Evolutionary conservation across 2,329 filamentous ascomycete species (phyloP), one percentile per base, ranked within the genome.

Genomic region (Colletotrichum magnum): DNA sequence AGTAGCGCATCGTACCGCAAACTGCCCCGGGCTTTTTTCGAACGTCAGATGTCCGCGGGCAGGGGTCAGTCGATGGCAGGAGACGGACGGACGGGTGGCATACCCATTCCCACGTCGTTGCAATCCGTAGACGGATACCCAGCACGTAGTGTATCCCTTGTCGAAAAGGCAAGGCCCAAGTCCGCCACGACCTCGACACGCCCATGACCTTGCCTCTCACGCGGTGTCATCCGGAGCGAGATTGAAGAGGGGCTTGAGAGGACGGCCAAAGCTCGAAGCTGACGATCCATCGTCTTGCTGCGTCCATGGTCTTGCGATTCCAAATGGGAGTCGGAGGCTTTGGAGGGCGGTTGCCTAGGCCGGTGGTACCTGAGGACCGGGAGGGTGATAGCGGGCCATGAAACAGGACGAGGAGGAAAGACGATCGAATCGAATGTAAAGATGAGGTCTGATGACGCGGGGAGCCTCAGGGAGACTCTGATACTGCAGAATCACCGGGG

Each of bases 21-120:
- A 52, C 47, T 52, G 58, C 47, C 47, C 58, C 18, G 47, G 58
- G 47, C 32, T 60, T 60, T 60, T 53, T 58, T 51, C 52, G 52
- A 12, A 60, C 64, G 62, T 48, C 66, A 65, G 28, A 50, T 69
- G 54, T 67, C 43, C 54, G 56, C 66, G 56, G 32, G 16, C 41
- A 56, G 54, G 66, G 54, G 39, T 24, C n/a, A 28, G 53, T 28
- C 32, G 52, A 45, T 64, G 61, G 52, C 24, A 53, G 43, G 62
- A 54, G 32, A 28, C 9, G 18, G 7, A 28, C 15, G 7, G 10
- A 13, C 7, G 4, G 51, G 32, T 24, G 18, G 16, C 51, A 12
- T 18, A 9, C 26, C 28, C 48, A 41, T 28, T 59, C 43, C 43
- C 57, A 60, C 51, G 32, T 52, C 32, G 32, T 36, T 36, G 7